phyloP scores from a whole-genome alignment of 768 basidiomycete species.

The Mycena chlorophos region DNA sequence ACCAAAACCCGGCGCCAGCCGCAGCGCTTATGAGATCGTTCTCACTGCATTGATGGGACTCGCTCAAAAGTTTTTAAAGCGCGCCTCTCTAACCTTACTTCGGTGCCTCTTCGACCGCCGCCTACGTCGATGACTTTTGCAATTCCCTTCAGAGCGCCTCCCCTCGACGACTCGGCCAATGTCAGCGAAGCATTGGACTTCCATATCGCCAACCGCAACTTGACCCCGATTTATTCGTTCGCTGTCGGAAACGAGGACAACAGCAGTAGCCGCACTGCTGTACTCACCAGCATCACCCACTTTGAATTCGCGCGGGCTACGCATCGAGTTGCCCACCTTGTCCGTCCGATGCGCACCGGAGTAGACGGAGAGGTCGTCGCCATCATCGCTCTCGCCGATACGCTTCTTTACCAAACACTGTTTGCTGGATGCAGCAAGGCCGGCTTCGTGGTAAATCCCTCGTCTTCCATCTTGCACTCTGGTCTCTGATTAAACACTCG shows the following conservation, averaged over 20 bases:
- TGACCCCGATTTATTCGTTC: conserved; percentile 18
- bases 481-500: neutral
- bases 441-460: conserved; percentile 33
- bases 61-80: too few relatives aligned
- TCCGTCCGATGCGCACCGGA: conserved; percentile 35
- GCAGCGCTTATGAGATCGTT: too few relatives aligned
- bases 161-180: conserved; percentile 10
- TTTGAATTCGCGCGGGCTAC: conserved; percentile 46
- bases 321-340: conserved; percentile 40
- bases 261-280: conserved; percentile 14
- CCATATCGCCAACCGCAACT: neutral
- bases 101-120: too few relatives aligned
- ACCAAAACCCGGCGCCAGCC: too few relatives aligned
- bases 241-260: neutral
- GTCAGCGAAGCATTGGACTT: conserved; percentile 5
- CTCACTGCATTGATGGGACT: too few relatives aligned
- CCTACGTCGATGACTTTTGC: too few relatives aligned
- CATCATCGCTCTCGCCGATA: conserved; percentile 36
- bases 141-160: neutral
- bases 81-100: too few relatives aligned
- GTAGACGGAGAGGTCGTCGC: conserved; percentile 36
- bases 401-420: conserved; percentile 42
- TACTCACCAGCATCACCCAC: conserved; percentile 33
- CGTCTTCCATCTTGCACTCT: neutral
- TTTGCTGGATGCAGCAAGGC: conserved; percentile 39